A percentile compares a stretch with the other conserved stretches of the same genome.
Conservation (phyloP, 352 stramenopile genomes). For the Globisporangium iwayamae region DNA sequence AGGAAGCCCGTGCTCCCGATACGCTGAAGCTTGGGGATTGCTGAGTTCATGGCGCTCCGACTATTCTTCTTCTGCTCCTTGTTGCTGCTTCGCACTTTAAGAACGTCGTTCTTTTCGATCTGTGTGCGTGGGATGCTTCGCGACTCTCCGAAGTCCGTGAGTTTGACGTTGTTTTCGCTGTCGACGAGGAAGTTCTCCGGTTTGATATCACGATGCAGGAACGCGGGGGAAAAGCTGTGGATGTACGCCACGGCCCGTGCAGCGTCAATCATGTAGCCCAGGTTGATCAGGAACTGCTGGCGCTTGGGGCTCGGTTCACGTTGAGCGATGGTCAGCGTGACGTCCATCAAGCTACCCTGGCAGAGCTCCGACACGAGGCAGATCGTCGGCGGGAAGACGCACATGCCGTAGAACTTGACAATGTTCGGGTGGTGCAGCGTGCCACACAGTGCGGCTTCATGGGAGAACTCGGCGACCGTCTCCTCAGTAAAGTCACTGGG, state of each 20-base stretch:
- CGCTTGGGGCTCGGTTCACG: constrained; percentile 15
- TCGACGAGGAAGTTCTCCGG: constrained; percentile 64
- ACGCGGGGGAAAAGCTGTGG: constrained; percentile 54
- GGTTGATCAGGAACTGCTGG: constrained; percentile 43
- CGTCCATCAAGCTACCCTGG: constrained; percentile 39
- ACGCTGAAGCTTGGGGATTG: background rate
- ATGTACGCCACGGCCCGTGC: constrained; percentile 53
- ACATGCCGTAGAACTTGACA: constrained; percentile 60
- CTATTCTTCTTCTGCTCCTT: background rate
- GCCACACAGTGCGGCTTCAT: constrained; percentile 52
- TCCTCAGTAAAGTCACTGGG: constrained; percentile 47
- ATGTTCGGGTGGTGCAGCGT: constrained; percentile 56
- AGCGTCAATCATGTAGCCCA: constrained; percentile 62
- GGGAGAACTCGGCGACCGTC: constrained; percentile 50
- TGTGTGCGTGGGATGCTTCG: constrained; percentile 28
- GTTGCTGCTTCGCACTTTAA: background rate
- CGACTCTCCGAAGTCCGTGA: constrained; percentile 68
- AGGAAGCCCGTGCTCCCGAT: constrained; percentile 12
- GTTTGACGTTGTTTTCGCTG: constrained; percentile 42
- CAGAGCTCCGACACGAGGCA: constrained; percentile 61
- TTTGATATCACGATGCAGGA: constrained; percentile 66
- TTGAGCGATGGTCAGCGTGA: constrained; percentile 24
- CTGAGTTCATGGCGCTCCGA: background rate
- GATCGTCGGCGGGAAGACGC: constrained; percentile 54
- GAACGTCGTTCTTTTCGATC: constrained; percentile 2